A percentile compares a stretch with the other conserved stretches of the same genome.
These are phyloP conservation scores for Mediolabrus comicus DNA, from an alignment of 108 stramenopile genomes.

Conservation along the genomic window DNA sequence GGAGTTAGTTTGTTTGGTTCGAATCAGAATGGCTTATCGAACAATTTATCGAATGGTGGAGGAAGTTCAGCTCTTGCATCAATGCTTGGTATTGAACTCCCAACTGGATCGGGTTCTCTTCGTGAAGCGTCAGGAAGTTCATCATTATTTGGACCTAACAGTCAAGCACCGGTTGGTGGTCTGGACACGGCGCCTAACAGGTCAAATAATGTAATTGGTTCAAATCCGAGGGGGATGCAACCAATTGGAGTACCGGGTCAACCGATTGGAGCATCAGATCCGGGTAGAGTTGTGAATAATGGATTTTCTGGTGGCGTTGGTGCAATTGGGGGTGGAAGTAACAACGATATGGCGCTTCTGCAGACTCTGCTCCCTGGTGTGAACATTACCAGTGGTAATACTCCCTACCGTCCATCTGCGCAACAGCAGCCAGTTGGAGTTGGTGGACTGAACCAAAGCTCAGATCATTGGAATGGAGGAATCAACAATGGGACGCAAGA, in stretches of 20 bases:
- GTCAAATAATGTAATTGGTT: slow-evolving; percentile 35
- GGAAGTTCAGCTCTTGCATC: slow-evolving; percentile 82
- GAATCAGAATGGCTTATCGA: slow-evolving; percentile 24
- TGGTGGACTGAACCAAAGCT: slow-evolving; percentile 27
- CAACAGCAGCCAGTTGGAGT: slow-evolving; percentile 36
- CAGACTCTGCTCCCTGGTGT: slow-evolving; percentile 86
- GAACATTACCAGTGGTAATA: slow-evolving; percentile 42
- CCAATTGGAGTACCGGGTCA: slow-evolving; percentile 2
- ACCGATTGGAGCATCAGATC: slow-evolving; percentile 3
- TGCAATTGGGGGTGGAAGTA: slow-evolving; percentile 33
- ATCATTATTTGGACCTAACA: slow-evolving; percentile 5
- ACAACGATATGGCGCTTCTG: slow-evolving; percentile 81
- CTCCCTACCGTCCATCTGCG: slow-evolving; percentile 21
- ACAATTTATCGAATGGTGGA: slow-evolving; percentile 12
- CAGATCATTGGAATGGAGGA: slow-evolving; percentile 31
- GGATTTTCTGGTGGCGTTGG: slow-evolving; percentile 64
- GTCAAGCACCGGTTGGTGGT: slow-evolving; percentile 17
- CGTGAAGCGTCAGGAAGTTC: slow-evolving; percentile 46
- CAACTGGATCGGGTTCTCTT: slow-evolving; percentile 78
- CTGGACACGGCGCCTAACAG: slow-evolving; percentile 17
- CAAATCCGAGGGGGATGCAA: slow-evolving; percentile 25
- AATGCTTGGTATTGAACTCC: slow-evolving; percentile 81
- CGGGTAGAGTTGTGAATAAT: slow-evolving; percentile 46
- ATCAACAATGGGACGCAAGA: slow-evolving; percentile 10
- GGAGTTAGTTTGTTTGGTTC: slow-evolving; percentile 38